Conservation (phyloP, 148 eudicot species). For the Camellia granthamiana region DNA sequence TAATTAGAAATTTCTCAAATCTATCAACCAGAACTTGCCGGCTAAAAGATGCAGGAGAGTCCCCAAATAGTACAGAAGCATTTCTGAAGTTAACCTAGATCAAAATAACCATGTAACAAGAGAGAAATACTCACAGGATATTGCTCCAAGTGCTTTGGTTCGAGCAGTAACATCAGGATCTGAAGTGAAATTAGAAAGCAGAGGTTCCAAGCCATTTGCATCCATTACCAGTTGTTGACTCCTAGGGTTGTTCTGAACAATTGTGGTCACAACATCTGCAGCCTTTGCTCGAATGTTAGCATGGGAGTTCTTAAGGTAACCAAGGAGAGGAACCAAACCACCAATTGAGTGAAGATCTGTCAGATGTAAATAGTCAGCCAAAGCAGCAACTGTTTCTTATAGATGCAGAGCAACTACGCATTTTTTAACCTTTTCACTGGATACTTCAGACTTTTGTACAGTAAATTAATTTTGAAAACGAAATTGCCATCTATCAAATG, state of each 20-base stretch:
- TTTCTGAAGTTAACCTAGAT: too few relatives aligned
- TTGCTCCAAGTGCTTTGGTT: constrained; percentile 86
- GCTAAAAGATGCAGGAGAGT: background rate
- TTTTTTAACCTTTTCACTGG: background rate
- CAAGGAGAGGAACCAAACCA: constrained; percentile 81
- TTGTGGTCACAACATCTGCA: constrained; percentile 88
- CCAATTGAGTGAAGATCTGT: constrained; percentile 93
- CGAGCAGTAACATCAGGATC: constrained; percentile 70
- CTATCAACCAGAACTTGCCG: background rate
- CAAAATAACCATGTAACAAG: background rate
- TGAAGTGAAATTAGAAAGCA: constrained; percentile 65
- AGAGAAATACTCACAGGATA: constrained; percentile 65
- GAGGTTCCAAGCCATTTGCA: constrained; percentile 81
- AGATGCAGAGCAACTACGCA: background rate
- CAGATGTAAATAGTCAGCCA: constrained; percentile 3
- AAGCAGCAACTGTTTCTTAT: background rate
- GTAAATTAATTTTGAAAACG: background rate
- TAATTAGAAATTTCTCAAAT: constrained; percentile 5
- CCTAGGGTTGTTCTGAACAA: constrained; percentile 90
- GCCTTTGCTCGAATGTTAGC: constrained; percentile 90
- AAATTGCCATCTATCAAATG: background rate
- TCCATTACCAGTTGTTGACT: constrained; percentile 94
- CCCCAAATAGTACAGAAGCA: background rate
- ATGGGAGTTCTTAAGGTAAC: constrained; percentile 66
- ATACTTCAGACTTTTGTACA: background rate